Evolutionary conservation across 306 rosid genomes (phyloP).

Genomic region (Oxytropis ochrocephala): DNA sequence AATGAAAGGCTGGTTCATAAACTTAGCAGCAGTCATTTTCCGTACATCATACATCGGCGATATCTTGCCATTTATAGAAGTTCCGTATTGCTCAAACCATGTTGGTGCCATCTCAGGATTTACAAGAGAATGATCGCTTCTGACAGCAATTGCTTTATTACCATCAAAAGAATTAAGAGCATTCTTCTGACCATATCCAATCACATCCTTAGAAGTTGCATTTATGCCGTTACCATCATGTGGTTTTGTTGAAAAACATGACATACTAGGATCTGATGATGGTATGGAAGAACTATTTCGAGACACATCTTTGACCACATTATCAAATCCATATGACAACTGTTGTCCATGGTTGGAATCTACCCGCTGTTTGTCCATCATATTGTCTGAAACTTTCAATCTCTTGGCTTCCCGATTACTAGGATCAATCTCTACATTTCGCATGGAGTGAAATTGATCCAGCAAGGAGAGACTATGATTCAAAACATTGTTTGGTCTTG

Average conservation of each 20-base stretch:
- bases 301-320: conserved; percentile 39
- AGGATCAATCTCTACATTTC: conserved; percentile 48
- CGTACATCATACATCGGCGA: conserved; percentile 40
- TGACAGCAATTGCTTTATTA: conserved; percentile 37
- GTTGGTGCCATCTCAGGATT: conserved; percentile 96
- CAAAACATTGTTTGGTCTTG: conserved; percentile 51
- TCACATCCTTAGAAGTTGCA: conserved; percentile 47
- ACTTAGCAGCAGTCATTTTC: conserved; percentile 41
- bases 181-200: conserved; percentile 33
- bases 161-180: conserved; percentile 37
- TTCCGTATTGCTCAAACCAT: conserved; percentile 92
- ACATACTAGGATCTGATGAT: conserved; percentile 44
- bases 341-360: conserved; percentile 45
- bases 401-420: conserved; percentile 57
- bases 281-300: conserved; percentile 37
- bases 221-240: conserved; percentile 36
- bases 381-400: conserved; percentile 61
- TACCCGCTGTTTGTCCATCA: conserved; percentile 43
- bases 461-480: conserved; percentile 48
- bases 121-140: conserved; percentile 56
- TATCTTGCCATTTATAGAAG: conserved; percentile 57
- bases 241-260: conserved; percentile 43
- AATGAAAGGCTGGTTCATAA: conserved; percentile 44
- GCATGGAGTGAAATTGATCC: conserved; percentile 62
- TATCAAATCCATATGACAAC: conserved; percentile 39